phyloP scores from a whole-genome alignment of 768 basidiomycete genomes.

The Pulveroboletus sp. region DNA sequence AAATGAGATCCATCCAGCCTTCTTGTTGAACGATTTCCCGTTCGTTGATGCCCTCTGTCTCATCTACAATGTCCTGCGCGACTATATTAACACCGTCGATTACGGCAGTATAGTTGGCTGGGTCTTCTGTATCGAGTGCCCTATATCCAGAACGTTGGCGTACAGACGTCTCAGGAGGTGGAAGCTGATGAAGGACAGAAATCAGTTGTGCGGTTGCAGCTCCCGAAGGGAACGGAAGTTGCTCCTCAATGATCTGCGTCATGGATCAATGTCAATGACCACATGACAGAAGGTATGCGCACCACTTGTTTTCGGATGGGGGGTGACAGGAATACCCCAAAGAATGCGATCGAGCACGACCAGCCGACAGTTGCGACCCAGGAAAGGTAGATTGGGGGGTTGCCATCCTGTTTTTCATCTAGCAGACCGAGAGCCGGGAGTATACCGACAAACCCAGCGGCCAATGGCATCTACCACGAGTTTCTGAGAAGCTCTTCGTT shows the following conservation, averaged over 20 bases:
- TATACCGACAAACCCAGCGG: slow-evolving; percentile 88
- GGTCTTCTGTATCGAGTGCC: slow-evolving; percentile 31
- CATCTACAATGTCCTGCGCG: slow-evolving; percentile 25
- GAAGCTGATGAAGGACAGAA: slow-evolving; percentile 77
- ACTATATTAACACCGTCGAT: slow-evolving; percentile 2
- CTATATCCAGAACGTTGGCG: slow-evolving; percentile 56
- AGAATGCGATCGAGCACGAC: slow-evolving; percentile 91
- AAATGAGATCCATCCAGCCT: slow-evolving; percentile 74
- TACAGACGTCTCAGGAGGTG: slow-evolving; percentile 57
- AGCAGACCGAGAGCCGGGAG: slow-evolving; percentile 84
- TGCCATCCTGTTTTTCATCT: slow-evolving; percentile 69
- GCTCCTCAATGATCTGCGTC: slow-evolving; percentile 82
- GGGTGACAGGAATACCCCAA: slow-evolving; percentile 97
- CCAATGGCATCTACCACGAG: slow-evolving; percentile 62
- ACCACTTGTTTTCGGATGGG: slow-evolving; percentile 94
- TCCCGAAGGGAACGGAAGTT: slow-evolving; percentile 90
- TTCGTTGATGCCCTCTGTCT: slow-evolving; percentile 29
- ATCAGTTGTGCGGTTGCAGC: slow-evolving; percentile 96
- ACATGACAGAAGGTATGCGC: slow-evolving; percentile 24
- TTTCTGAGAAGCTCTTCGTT: not conserved
- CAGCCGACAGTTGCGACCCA: slow-evolving; percentile 75
- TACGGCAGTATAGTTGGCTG: slow-evolving; percentile 15
- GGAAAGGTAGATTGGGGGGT: slow-evolving; percentile 66
- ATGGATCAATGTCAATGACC: slow-evolving; percentile 2
- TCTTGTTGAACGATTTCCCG: slow-evolving; percentile 51